Evolutionary conservation across 2,329 filamentous ascomycete species (phyloP), one percentile per base, ranked within the genome.

Genomic region (Albophoma yamanashiensis): DNA sequence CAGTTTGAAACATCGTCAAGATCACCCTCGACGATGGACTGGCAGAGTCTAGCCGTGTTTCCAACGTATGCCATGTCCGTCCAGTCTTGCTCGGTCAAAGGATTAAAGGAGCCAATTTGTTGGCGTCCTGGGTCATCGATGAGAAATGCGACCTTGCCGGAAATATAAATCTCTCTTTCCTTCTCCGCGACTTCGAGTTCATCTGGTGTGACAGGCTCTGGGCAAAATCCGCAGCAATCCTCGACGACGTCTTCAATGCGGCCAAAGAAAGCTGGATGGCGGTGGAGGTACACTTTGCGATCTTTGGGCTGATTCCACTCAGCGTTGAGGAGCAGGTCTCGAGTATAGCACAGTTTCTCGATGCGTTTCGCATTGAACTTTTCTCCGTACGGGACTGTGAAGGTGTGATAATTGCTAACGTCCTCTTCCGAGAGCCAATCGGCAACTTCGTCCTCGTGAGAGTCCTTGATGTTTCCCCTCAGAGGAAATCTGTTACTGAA

Each of bases 61-160:
- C 90, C 89, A 42, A 95, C 81, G 65, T 95, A 96, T 0, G 91
- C 90, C 90, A 95, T 94, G 64, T 92, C 89, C 0, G 91, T 94
- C 89, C 91, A 95, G 68, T 94, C 90, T 57, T 90, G 81, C 50
- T 91, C 86, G 0, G 88, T 92, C 43, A 93, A 79, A 0, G 91
- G 91, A 66, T 94, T 88, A 75, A 95, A 95, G 12, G 81, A 84
- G 34, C 82, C 82, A 57, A 84, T 84, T 70, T 82, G 76, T 68
- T 94, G 91, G 59, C 91, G 81, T 22, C 91, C 91, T 1, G 91
- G 89, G 65, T 96, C 84, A 66, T 96, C 90, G 63, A 87, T 87
- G 65, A 94, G 78, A 71, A 95, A 95, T 0, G 79, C 78, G 12
- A 94, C 79, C 27, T 82, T 79, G 11, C 91, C 91, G 3, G 86